Evolutionary conservation across 495 filamentous ascomycete genomes (phyloP).

Genomic region (Glonium stellatum): DNA sequence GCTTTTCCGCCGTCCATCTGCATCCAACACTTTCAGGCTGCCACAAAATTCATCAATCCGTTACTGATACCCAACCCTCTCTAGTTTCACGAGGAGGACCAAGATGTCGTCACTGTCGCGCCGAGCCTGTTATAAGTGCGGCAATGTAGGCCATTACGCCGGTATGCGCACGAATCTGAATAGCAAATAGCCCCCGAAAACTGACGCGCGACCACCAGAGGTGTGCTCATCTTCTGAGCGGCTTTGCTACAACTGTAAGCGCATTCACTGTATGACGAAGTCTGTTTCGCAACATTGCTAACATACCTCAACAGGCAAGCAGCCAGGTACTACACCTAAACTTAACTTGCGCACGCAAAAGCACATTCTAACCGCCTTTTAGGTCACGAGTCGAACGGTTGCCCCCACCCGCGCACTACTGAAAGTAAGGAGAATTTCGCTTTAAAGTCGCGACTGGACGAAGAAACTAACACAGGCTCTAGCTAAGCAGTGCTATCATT

Average conservation of each 20-base stretch:
- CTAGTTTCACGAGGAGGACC: constrained; percentile 8
- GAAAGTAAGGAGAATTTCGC: constrained; percentile 53
- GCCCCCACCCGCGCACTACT: constrained; percentile 90
- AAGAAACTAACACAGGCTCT: constrained; percentile 28
- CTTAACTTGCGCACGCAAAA: background rate
- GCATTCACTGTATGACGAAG: constrained; percentile 6
- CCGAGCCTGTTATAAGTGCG: constrained; percentile 99
- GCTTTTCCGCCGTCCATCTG: background rate
- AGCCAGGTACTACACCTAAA: constrained; percentile 29
- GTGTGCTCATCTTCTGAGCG: constrained; percentile 94
- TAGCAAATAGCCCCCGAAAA: background rate
- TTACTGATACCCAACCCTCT: background rate
- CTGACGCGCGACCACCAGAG: constrained; percentile 46
- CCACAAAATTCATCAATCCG: background rate
- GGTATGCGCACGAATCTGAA: constrained; percentile 41
- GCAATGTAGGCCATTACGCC: constrained; percentile 97
- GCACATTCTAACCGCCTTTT: constrained; percentile 3
- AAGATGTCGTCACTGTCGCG: constrained; percentile 87
- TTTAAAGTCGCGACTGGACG: no score
- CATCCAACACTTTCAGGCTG: background rate
- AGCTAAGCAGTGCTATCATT: constrained; percentile 99
- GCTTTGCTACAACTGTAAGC: constrained; percentile 98
- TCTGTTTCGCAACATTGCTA: constrained; percentile 43
- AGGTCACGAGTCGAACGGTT: constrained; percentile 98
- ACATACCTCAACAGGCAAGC: constrained; percentile 36